Base-by-base conservation (phyloP, 768 basidiomycete species). In the Mycena capillaripes region DNA sequence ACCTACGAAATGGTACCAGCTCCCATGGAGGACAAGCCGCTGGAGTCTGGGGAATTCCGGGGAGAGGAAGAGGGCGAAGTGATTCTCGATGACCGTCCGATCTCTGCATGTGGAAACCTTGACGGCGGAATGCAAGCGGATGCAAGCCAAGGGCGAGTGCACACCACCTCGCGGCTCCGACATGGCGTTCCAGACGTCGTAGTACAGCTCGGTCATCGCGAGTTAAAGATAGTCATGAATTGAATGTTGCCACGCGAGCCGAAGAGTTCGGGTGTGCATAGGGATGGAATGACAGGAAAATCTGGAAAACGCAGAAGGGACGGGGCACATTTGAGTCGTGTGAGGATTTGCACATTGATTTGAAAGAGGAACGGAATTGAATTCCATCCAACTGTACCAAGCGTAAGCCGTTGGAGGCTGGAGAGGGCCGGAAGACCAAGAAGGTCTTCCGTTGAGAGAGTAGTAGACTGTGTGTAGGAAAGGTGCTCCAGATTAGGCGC, bases 61-160 rank as follows among this genome's bases (percentile, higher is more conserved):
- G 9, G 32, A 40, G n/a, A 64, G 27, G n/a, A 71, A 42, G n/a
- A 65, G 46, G 0, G 0, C 21, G 48, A 59, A 65, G 57, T 70
- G 60, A 2, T 19, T 14, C 34, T 59, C 30, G 23, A 65, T 40
- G 14, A 25, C 3, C 2, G 21, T 25, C 69, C 61, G 60, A 21
- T 59, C 48, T 17, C 38, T n/a, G n/a, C n/a, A n/a, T n/a, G n/a
- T n/a, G 57, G 17, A 70, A 21, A 56, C 55, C 21, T 34, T 53
- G 7, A 63, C 69, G 9, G 69, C 50, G n/a, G 69, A 63, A 19
- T 68, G 46, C n/a, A 68, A 32, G 2, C 66, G 66, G 27, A 68
- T 52, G 25, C n/a, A 38, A 1, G 66, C 25, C 19, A 68, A 36
- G 19, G 27, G 42, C 5, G 56, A n/a, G 1, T 19, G 40, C 42